Evolutionary conservation across 108 stramenopile genomes (phyloP), one percentile per base, ranked within the genome.

Genomic region (Nannochloropsis gaditana): DNA sequence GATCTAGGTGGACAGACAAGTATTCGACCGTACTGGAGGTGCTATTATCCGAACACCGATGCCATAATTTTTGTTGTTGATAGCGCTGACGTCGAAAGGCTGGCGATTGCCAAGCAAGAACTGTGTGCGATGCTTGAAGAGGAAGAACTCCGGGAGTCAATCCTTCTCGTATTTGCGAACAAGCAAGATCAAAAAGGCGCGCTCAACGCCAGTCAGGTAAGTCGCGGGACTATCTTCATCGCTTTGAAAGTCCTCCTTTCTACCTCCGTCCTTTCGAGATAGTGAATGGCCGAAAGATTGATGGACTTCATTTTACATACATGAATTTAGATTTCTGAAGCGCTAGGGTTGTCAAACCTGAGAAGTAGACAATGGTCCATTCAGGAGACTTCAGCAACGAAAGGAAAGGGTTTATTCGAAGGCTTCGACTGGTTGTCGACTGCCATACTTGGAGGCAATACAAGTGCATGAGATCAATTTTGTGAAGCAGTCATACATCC

Each of bases 41-140:
- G 96, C 93, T 99, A 98, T 86, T 99, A 98, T 86, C 98, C 97
- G 59, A 98, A 99, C 91, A 99, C 99, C 11, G 98, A 99, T 91
- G 99, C 97, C 45, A 97, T 99, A 83, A 97, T 99, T 84, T 99
- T 98, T 90, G 97, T 98, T 9, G 99, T 99, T 1, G 99, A 99
- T 87, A 95, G 94, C 84, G 96, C 97, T 79, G 99, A 99, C 87
- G 89, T 92, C 41, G 97, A 98, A 85, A 93, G 98, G 31, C 94
- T 99, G 92, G 82, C 91, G n/a, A 94, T 97, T 9, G 99, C 99
- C 9, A 90, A 93, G 83, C 96, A 96, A 80, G 97, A 99, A 90
- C 92, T 99, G 41, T 93, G 93, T 41, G 96, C 96, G 45, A 99
- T 99, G 98, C 92, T 99, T 44, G 96, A 98, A 86, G 98, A 99